Percentiles rank a stretch among this genome's conserved stretches.
Evolutionary conservation across 768 basidiomycete species (phyloP).

Genomic region (Boletus rex-veris): DNA sequence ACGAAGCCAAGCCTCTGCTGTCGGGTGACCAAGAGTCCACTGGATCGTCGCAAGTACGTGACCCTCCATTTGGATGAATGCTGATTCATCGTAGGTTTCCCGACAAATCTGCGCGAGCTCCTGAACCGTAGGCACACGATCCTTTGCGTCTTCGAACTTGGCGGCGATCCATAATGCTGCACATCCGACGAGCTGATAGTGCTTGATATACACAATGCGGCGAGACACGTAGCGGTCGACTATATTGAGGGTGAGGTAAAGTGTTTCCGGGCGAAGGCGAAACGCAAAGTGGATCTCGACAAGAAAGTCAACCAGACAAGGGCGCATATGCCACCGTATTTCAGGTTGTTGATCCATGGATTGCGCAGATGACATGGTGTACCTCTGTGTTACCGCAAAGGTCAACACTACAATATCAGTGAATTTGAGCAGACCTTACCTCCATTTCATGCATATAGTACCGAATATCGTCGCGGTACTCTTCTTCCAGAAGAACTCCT

Average conservation of each 20-base stretch:
- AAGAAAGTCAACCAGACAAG: slow-evolving; percentile 96
- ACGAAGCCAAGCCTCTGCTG: slow-evolving; percentile 96
- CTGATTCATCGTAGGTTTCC: slow-evolving; percentile 94
- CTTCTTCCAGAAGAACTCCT: slow-evolving; percentile 84
- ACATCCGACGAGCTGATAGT: slow-evolving; percentile 98
- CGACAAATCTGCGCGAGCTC: slow-evolving; percentile 95
- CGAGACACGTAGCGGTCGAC: slow-evolving; percentile 99
- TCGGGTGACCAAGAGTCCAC: slow-evolving; percentile 96
- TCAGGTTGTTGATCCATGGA: slow-evolving; percentile 99
- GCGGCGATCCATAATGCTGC: slow-evolving; percentile 99
- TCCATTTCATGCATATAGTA: slow-evolving; percentile 98
- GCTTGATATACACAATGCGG: slow-evolving; percentile 97
- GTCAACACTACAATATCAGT: slow-evolving; percentile 6
- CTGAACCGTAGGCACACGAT: slow-evolving; percentile 93
- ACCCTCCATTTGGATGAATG: slow-evolving; percentile 99
- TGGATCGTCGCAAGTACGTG: slow-evolving; percentile 95
- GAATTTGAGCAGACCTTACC: slow-evolving; percentile 51
- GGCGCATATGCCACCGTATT: slow-evolving; percentile 99
- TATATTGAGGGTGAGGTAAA: slow-evolving; percentile 98
- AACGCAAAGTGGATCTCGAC: slow-evolving; percentile 98
- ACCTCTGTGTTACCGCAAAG: slow-evolving; percentile 46
- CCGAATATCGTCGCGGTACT: slow-evolving; percentile 91
- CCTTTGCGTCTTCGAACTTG: slow-evolving; percentile 99
- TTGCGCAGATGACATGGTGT: slow-evolving; percentile 86
- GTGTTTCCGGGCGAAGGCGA: slow-evolving; percentile 95